phyloP scores from a whole-genome alignment of 1,284 basidiomycete species.

The Cutaneotrichosporon arboriforme region DNA sequence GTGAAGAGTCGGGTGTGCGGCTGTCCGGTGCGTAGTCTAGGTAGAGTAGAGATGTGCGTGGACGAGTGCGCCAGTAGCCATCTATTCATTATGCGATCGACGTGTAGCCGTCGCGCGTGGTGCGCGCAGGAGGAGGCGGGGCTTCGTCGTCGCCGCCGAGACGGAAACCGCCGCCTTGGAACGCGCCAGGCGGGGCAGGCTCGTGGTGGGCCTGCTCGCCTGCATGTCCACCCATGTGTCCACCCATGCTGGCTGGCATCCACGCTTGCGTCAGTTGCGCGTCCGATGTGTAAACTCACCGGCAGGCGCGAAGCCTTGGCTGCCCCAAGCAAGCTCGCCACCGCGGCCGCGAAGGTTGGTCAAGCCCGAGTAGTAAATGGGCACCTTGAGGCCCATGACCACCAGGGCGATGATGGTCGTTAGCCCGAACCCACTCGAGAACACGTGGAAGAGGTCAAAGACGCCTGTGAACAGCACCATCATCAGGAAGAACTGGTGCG shows the following conservation, averaged over 20 bases:
- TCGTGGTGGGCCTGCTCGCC: background rate
- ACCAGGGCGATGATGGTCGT: background rate
- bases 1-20: too few relatives aligned
- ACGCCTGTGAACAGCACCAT: conserved; percentile 28
- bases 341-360: conserved; percentile 31
- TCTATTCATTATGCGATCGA: conserved; percentile 28
- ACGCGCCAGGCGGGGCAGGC: conserved; percentile 11
- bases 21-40: too few relatives aligned
- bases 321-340: conserved; percentile 24
- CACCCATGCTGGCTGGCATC: conserved; percentile 2
- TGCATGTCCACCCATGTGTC: background rate
- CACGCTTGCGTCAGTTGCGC: conserved; percentile 4
- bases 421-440: conserved; percentile 3
- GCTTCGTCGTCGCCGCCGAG: conserved; percentile 31
- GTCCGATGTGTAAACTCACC: background rate
- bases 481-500: conserved; percentile 34
- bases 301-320: conserved; percentile 6
- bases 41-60: too few relatives aligned
- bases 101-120: conserved; percentile 28
- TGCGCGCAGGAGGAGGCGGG: conserved; percentile 8
- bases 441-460: conserved; percentile 30
- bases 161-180: conserved; percentile 30
- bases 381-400: conserved; percentile 26
- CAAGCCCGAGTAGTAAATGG: conserved; percentile 33
- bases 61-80: too few relatives aligned